Percentiles rank a stretch among this genome's conserved stretches.
Evolutionary conservation across 202 grass and related monocot genomes (phyloP).

Genomic region (Thinopyrum obtusiflorum): DNA sequence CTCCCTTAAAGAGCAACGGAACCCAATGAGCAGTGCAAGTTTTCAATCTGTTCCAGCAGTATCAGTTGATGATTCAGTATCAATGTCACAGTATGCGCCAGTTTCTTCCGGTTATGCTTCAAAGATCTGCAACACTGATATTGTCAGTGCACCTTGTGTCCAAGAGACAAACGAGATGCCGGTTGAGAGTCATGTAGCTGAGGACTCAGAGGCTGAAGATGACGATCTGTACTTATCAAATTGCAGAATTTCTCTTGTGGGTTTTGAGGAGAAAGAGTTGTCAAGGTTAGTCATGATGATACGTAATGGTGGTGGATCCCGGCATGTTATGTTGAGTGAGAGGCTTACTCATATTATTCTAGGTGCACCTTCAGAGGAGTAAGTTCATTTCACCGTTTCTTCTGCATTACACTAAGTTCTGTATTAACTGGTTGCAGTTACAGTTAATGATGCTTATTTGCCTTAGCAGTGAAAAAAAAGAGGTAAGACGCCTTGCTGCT

Average conservation of each 20-base stretch:
- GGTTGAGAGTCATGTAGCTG: constrained; percentile 56
- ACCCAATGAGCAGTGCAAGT: constrained; percentile 44
- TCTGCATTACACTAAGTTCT: constrained; percentile 30
- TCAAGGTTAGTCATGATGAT: constrained; percentile 64
- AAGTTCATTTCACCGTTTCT: constrained; percentile 52
- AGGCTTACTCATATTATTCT: constrained; percentile 91
- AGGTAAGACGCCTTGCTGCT: constrained; percentile 71
- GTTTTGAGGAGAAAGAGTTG: constrained; percentile 79
- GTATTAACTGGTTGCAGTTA: constrained; percentile 30
- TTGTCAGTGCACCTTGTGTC: constrained; percentile 28
- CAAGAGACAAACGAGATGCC: constrained; percentile 50
- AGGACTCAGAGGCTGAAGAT: constrained; percentile 70
- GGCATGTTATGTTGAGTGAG: constrained; percentile 75
- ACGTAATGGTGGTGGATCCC: constrained; percentile 77
- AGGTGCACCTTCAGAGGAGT: constrained; percentile 81
- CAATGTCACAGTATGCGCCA: constrained; percentile 53
- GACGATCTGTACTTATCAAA: constrained; percentile 85
- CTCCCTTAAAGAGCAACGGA: constrained; percentile 62
- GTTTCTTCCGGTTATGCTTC: constrained; percentile 43
- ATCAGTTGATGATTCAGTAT: constrained; percentile 57
- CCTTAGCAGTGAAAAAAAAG: constrained; percentile 76
- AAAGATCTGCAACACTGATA: constrained; percentile 39
- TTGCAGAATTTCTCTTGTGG: constrained; percentile 88
- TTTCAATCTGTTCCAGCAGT: constrained; percentile 49
- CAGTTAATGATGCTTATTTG: constrained; percentile 29